Base-by-base conservation (phyloP, 2,329 filamentous ascomycete species). In the Aspergillus neoniger region DNA sequence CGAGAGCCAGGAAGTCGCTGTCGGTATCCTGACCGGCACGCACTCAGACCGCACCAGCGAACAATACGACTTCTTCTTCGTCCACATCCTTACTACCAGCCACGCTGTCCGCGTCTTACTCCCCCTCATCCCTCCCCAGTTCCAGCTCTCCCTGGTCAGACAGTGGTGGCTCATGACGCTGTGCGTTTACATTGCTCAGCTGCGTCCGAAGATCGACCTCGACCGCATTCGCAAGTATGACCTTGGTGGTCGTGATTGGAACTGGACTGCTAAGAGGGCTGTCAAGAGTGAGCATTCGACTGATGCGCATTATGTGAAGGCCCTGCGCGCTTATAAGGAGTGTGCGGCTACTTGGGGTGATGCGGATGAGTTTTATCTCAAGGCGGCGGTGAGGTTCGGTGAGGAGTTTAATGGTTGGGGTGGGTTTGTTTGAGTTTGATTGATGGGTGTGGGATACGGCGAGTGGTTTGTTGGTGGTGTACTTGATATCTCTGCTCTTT, bases 151-250 rank as follows among this genome's bases (percentile, higher is more conserved):
- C 21, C 79, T 99, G 4, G 82, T 98, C 8, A 83, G 90, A 41
- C 88, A 96, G 74, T 98, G 95, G 92, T 96, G 92, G 91, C 79
- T 99, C 5, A 84, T 96, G 44, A 86, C 89, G 0, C 75, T 97
- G 44, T 85, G 87, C 0, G 85, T 93, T 10, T 98, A 95, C 72
- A 86, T 96, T 56, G 79, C 87, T 2, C 88, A 91, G 70, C 79
- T 89, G 25, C 84, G 94, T 19, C 95, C 93, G 0, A 79, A 82
- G 60, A 86, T 96, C 59, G 84, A 90, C 57, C 79, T 85, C n/a
- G 84, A 88, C 59, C 82, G 84, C 28, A 83, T 95, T 59, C 80
- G 82, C 5, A 73, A 81, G 0, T 81, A 83, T 44, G 86, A 91
- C 48, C 69, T 86, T n/a, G 82, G 85, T 41, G 85, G 81, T 1